Conservation (phyloP, 2,329 filamentous ascomycete species). For the Penicillium thymicola region DNA sequence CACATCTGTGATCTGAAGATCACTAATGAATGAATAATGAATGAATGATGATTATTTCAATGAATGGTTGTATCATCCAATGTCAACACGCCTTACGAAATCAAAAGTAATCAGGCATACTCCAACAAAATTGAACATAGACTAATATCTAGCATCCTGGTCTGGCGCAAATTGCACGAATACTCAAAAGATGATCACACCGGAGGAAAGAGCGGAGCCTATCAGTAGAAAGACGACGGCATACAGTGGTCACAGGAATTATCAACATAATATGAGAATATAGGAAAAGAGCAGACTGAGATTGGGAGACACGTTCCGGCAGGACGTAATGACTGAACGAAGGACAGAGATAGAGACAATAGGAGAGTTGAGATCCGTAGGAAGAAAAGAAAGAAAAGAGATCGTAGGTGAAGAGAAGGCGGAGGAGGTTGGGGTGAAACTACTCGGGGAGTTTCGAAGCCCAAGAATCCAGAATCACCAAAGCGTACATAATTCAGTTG, state of each 20-base stretch:
- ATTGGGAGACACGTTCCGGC: background rate
- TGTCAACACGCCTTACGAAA: background rate
- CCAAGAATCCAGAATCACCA: background rate
- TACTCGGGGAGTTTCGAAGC: background rate
- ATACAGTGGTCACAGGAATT: conserved; percentile 12
- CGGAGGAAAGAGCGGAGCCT: conserved; percentile 13
- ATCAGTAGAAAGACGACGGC: conserved; percentile 8
- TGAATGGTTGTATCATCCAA: background rate
- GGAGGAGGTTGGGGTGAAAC: background rate
- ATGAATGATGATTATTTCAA: background rate
- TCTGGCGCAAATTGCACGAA: conserved; percentile 15
- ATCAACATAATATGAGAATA: conserved; percentile 18
- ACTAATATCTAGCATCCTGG: conserved; percentile 13
- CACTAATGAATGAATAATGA: background rate
- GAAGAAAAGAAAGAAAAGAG: background rate
- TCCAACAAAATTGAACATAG: conserved; percentile 5
- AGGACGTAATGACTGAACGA: conserved; percentile 5
- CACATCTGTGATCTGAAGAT: background rate
- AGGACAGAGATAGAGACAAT: conserved; percentile 2
- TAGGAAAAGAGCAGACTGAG: conserved; percentile 6
- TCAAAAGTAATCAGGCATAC: background rate
- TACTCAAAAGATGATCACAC: conserved; percentile 12
- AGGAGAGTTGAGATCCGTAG: conserved; percentile 5
- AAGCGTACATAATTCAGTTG: background rate
- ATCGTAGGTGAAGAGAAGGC: conserved; percentile 3